Evolutionary conservation across 805 yeast genomes (phyloP).

Genomic region (Candida glaebosa): DNA sequence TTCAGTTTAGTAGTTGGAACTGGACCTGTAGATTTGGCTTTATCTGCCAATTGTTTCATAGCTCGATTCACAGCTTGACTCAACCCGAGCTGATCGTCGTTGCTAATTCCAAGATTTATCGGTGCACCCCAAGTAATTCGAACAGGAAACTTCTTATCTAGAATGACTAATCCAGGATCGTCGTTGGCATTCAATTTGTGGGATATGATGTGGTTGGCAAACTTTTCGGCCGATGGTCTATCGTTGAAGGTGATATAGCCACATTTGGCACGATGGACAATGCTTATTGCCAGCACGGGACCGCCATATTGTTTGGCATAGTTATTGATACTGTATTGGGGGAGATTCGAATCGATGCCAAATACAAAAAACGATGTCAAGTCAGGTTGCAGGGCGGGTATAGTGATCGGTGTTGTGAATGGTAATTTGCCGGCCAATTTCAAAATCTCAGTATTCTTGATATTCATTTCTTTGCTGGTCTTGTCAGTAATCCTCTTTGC

Average conservation of each 20-base stretch:
- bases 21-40: conserved; percentile 21
- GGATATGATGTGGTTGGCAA: conserved; percentile 19
- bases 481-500: conserved; percentile 6
- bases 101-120: conserved; percentile 36
- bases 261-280: conserved; percentile 57
- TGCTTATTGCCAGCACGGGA: conserved; percentile 42
- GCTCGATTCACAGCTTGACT: conserved; percentile 50
- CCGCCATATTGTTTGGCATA: conserved; percentile 50
- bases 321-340: conserved; percentile 59
- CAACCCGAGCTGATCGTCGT: conserved; percentile 45
- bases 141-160: conserved; percentile 40
- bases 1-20: background rate
- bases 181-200: conserved; percentile 22
- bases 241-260: conserved; percentile 59
- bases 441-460: conserved; percentile 43
- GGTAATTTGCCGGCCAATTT: conserved; percentile 63
- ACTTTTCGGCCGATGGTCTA: conserved; percentile 48
- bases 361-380: conserved; percentile 67
- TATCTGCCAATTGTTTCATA: conserved; percentile 49
- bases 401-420: conserved; percentile 51
- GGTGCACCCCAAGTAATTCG: conserved; percentile 57
- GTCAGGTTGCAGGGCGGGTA: conserved; percentile 35
- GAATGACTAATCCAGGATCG: conserved; percentile 31
- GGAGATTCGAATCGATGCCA: conserved; percentile 65
- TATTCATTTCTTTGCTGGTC: conserved; percentile 6